A percentile compares a stretch with the other conserved stretches of the same genome.
These are phyloP conservation scores for Cercospora citrullina DNA, from an alignment of 2,329 filamentous ascomycete species.

Conservation along the genomic window DNA sequence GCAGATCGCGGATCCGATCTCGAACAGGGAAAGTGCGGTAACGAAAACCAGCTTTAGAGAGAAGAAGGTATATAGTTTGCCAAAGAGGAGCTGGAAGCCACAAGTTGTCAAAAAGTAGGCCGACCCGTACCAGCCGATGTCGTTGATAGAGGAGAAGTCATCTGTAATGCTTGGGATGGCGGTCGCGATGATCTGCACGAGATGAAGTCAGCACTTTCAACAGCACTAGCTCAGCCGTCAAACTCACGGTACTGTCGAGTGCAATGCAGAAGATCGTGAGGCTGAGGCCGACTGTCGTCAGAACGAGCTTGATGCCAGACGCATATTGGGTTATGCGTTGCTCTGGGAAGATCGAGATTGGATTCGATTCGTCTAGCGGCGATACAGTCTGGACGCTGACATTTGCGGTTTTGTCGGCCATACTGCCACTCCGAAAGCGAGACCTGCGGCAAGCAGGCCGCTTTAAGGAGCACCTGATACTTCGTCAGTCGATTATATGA, in stretches of 20 bases:
- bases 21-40: constrained; percentile 43
- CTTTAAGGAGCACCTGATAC: background rate
- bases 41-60: constrained; percentile 41
- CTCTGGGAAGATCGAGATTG: background rate
- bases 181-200: constrained; percentile 43
- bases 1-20: constrained; percentile 49
- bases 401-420: background rate
- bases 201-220: background rate
- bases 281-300: constrained; percentile 42
- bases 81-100: constrained; percentile 39
- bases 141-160: constrained; percentile 42
- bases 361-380: background rate
- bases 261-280: constrained; percentile 15
- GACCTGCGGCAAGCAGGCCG: background rate
- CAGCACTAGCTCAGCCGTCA: background rate
- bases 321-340: background rate
- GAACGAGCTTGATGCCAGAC: constrained; percentile 31
- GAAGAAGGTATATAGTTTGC: constrained; percentile 30
- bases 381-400: background rate
- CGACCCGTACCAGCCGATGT: constrained; percentile 43
- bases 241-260: constrained; percentile 10
- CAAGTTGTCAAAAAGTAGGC: constrained; percentile 39
- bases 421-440: background rate
- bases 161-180: constrained; percentile 49
- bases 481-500: background rate